Conservation (phyloP, 2,329 filamentous ascomycete species). For the Laburnicola sp. region DNA sequence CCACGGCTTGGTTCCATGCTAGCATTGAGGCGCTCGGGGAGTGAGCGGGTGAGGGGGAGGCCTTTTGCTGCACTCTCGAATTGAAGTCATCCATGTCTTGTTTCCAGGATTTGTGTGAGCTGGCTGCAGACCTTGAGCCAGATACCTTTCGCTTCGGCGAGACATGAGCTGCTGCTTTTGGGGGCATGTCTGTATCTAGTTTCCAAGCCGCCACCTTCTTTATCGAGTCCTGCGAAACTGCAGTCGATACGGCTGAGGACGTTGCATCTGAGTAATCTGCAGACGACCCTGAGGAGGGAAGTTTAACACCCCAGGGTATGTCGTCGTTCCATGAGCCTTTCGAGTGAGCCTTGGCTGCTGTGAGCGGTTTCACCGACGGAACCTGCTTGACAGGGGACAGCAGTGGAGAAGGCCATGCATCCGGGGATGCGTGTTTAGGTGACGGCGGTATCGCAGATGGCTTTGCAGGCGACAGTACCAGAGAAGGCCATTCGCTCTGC, state of each 20-base stretch:
- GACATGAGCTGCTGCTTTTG: not conserved
- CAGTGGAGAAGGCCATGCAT: constrained; percentile 17
- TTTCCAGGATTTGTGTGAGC: not conserved
- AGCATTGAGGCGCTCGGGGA: not conserved
- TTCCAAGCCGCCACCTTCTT: not conserved
- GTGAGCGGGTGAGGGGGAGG: not conserved
- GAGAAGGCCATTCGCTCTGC: constrained; percentile 17
- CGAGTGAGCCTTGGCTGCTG: not conserved
- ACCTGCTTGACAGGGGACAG: constrained; percentile 3
- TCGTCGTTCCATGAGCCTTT: not conserved
- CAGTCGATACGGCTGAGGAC: not conserved
- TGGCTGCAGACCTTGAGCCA: not conserved
- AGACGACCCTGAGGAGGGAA: not conserved
- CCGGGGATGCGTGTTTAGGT: constrained; percentile 9
- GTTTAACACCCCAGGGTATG: not conserved
- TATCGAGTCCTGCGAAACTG: not conserved
- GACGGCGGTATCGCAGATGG: constrained; percentile 4
- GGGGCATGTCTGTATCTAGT: not conserved
- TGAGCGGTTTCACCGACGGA: not conserved
- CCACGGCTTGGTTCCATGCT: not conserved
- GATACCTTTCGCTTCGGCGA: not conserved
- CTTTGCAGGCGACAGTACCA: not conserved
- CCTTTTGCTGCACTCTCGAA: not conserved
- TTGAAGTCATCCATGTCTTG: constrained; percentile 4
- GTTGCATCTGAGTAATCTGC: constrained; percentile 1